Percentiles rank a stretch among this genome's conserved stretches.
These are phyloP conservation scores for Iberis pinnata DNA, from an alignment of 345 rosid species.

Conservation along the genomic window DNA sequence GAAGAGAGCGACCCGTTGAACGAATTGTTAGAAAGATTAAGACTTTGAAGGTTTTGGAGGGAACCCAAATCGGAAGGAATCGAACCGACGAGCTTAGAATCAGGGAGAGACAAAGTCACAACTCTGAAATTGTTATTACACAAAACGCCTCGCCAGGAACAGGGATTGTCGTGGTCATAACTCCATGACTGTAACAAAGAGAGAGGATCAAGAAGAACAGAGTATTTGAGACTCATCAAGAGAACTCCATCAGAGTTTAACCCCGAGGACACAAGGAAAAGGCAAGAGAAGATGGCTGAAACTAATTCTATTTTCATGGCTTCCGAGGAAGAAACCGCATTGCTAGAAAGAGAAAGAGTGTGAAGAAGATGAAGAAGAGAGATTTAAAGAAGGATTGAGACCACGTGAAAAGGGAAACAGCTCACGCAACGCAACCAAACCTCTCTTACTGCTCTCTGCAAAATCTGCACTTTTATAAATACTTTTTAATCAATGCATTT, in stretches of 20 bases:
- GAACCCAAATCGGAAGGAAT: constrained; percentile 69
- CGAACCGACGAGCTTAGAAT: constrained; percentile 58
- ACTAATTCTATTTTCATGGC: constrained; percentile 34
- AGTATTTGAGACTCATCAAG: constrained; percentile 62
- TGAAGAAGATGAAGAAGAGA: constrained; percentile 10
- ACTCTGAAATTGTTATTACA: constrained; percentile 49
- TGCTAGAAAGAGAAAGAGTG: constrained; percentile 11
- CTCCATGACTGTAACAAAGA: constrained; percentile 55
- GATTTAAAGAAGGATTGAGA: constrained; percentile 31
- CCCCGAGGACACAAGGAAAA: constrained; percentile 23
- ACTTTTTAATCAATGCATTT: constrained; percentile 25
- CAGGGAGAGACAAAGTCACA: constrained; percentile 50
- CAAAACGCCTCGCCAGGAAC: constrained; percentile 76
- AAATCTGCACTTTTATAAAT: constrained; percentile 16
- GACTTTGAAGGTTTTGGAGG: constrained; percentile 46
- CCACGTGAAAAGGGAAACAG: constrained; percentile 40
- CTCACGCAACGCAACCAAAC: constrained; percentile 27
- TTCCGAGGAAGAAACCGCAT: constrained; percentile 38
- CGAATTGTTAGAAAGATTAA: constrained; percentile 78
- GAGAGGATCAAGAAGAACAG: constrained; percentile 67
- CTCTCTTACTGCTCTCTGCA: constrained; percentile 14
- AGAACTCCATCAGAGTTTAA: constrained; percentile 66
- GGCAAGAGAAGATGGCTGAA: constrained; percentile 27
- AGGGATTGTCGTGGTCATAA: constrained; percentile 52
- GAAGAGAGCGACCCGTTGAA: constrained; percentile 65